Evolutionary conservation across 805 yeast species (phyloP).

Genomic region (Suhomyces kilbournensis): DNA sequence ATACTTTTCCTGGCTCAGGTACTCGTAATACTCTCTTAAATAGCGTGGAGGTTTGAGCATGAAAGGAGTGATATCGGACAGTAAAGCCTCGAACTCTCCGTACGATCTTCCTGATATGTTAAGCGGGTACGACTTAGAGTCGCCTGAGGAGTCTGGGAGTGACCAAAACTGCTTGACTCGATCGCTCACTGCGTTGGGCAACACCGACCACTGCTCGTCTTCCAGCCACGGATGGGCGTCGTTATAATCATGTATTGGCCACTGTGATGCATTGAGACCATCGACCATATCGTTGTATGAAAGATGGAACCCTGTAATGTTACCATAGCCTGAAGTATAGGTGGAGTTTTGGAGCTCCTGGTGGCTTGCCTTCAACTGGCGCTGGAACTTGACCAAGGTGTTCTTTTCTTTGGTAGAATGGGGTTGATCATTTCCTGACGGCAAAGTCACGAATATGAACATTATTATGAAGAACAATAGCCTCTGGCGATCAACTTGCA

Average conservation of each 20-base stretch:
- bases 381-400: conserved; percentile 16
- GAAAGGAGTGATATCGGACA: conserved; percentile 7
- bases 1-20: conserved; percentile 20
- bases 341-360: conserved; percentile 35
- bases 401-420: neutral
- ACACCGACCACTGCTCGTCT: conserved; percentile 50
- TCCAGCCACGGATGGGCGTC: conserved; percentile 45
- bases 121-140: conserved; percentile 22
- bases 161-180: conserved; percentile 55
- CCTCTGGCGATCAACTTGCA: conserved; percentile 31
- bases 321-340: conserved; percentile 57
- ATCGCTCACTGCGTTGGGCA: conserved; percentile 57
- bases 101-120: conserved; percentile 34
- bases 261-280: conserved; percentile 46
- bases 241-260: conserved; percentile 52
- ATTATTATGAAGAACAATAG: conserved; percentile 32
- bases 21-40: conserved; percentile 27
- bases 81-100: conserved; percentile 27
- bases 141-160: neutral
- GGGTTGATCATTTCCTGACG: conserved; percentile 15
- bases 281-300: conserved; percentile 58
- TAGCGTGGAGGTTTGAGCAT: conserved; percentile 27
- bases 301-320: conserved; percentile 67
- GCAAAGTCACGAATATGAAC: conserved; percentile 33
- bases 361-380: conserved; percentile 17